A percentile compares a stretch with the other conserved stretches of the same genome.
These are phyloP conservation scores for Botryotinia calthae DNA, from an alignment of 2,329 filamentous ascomycete genomes.

Conservation along the genomic window DNA sequence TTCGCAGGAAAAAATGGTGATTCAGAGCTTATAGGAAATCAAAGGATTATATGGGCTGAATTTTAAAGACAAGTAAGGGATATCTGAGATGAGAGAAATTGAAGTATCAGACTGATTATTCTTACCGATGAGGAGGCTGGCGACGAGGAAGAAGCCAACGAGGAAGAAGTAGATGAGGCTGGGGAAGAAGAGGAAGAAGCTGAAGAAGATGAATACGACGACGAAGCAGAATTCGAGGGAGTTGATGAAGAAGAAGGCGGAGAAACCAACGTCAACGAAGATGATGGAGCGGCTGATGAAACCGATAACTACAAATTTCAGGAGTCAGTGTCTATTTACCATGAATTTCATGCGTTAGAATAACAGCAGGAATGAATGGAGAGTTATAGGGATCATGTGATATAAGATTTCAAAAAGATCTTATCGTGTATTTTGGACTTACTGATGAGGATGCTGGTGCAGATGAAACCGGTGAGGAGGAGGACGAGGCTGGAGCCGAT, in stretches of 20 bases:
- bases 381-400: not conserved
- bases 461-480: not conserved
- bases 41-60: not conserved
- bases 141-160: not conserved
- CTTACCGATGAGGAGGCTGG: not conserved
- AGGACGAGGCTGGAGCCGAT: not conserved
- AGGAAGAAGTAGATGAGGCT: not conserved
- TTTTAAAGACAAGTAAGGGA: not conserved
- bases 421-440: not conserved
- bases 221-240: not conserved
- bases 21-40: not conserved
- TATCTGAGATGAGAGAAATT: not conserved
- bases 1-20: not conserved
- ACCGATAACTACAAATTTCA: not conserved
- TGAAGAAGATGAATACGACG: not conserved
- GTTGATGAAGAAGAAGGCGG: not conserved
- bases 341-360: not conserved
- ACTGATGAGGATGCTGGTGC: not conserved
- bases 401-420: not conserved
- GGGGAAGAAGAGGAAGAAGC: not conserved
- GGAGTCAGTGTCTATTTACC: not conserved
- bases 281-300: not conserved
- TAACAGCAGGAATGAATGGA: not conserved
- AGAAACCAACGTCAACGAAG: not conserved
- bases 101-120: not conserved